Evolutionary conservation across 2,329 filamentous ascomycete genomes (phyloP).

Genomic region (Reticulascus tulasneorum): DNA sequence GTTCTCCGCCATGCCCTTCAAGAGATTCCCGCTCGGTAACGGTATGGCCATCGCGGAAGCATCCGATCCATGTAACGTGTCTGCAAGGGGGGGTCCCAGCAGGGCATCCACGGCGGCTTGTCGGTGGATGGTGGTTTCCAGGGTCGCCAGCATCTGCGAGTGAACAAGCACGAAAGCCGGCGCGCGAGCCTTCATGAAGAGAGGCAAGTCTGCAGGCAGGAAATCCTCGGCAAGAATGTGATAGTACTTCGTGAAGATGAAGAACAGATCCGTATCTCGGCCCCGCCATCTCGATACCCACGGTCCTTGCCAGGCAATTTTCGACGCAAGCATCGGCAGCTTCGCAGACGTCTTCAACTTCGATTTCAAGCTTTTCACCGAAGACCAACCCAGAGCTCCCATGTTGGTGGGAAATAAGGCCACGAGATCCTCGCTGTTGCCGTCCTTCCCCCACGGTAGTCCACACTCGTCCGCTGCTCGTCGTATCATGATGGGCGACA

Average conservation of each 20-base stretch:
- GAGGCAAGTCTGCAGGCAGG: conserved; percentile 50
- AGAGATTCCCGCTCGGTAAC: conserved; percentile 58
- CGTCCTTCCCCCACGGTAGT: conserved; percentile 50
- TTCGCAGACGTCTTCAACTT: conserved; percentile 62
- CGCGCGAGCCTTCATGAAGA: conserved; percentile 56
- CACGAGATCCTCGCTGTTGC: conserved; percentile 61
- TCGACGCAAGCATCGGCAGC: conserved; percentile 63
- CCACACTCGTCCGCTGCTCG: conserved; percentile 68
- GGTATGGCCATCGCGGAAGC: conserved; percentile 61
- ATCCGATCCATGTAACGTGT: conserved; percentile 53
- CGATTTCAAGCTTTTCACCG: conserved; percentile 43
- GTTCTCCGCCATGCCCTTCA: conserved; percentile 84
- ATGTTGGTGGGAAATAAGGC: conserved; percentile 67
- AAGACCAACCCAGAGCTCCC: conserved; percentile 53
- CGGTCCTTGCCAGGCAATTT: conserved; percentile 78
- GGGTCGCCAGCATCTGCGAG: conserved; percentile 71
- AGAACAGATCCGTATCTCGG: conserved; percentile 83
- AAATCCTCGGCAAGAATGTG: conserved; percentile 75
- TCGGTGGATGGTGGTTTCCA: conserved; percentile 82
- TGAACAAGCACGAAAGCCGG: conserved; percentile 80
- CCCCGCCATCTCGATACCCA: conserved; percentile 87
- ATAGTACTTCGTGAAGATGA: conserved; percentile 86
- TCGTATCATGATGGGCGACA: conserved; percentile 64
- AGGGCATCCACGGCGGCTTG: conserved; percentile 53
- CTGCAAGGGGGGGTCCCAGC: conserved; percentile 38